Evolutionary conservation across 768 basidiomycete genomes (phyloP).

Genomic region (Cyathus striatus): DNA sequence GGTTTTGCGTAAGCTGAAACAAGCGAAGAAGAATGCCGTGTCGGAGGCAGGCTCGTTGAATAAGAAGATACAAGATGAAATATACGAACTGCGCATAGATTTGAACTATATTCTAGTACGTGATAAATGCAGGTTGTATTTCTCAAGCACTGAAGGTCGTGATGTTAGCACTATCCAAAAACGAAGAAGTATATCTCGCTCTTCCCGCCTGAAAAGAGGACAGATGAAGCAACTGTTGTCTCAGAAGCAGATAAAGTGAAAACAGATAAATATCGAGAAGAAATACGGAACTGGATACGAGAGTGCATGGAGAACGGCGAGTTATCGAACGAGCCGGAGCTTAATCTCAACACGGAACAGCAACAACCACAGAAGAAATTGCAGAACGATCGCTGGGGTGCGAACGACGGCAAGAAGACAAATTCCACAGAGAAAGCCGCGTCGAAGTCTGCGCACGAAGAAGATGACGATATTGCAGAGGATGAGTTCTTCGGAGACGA

Average conservation of each 20-base stretch:
- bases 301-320: constrained; percentile 57
- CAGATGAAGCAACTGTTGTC: constrained; percentile 21
- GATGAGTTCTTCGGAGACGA: constrained; percentile 41
- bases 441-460: constrained; percentile 4
- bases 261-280: constrained; percentile 49
- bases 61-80: constrained; percentile 36
- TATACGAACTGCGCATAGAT: constrained; percentile 73
- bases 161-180: constrained; percentile 72
- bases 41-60: constrained; percentile 27
- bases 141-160: not conserved
- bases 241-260: constrained; percentile 20
- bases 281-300: constrained; percentile 55
- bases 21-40: constrained; percentile 51
- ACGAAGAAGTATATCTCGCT: constrained; percentile 85
- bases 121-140: not conserved
- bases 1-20: constrained; percentile 69
- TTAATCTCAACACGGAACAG: constrained; percentile 15
- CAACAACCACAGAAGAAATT: constrained; percentile 3
- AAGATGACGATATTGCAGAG: constrained; percentile 15
- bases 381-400: constrained; percentile 3
- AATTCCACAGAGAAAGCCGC: constrained; percentile 2
- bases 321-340: constrained; percentile 57
- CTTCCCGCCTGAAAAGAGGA: constrained; percentile 67
- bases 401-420: constrained; percentile 5
- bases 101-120: constrained; percentile 84